These are phyloP conservation scores for Ceratonia siliqua DNA, from an alignment of 306 rosid species.

Conservation along the genomic window DNA sequence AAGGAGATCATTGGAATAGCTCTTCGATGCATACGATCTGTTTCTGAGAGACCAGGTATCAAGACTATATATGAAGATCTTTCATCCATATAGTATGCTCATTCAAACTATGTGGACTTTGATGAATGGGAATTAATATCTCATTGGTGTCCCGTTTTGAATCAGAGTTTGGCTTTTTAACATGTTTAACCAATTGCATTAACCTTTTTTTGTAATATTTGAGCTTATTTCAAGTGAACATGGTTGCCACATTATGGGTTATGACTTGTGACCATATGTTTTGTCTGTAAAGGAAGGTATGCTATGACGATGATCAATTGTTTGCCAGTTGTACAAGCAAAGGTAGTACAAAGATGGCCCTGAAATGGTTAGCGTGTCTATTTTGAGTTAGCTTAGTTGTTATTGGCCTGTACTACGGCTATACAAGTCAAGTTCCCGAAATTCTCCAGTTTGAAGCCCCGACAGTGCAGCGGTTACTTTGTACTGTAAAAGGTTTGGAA, in stretches of 20 bases:
- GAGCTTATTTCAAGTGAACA: conserved; percentile 40
- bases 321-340: conserved; percentile 22
- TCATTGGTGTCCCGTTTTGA: conserved; percentile 68
- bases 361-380: conserved; percentile 26
- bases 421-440: background rate
- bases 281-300: conserved; percentile 31
- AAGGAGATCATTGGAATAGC: conserved; percentile 90
- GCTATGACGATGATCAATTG: conserved; percentile 31
- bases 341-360: conserved; percentile 23
- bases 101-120: conserved; percentile 43
- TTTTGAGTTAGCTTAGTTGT: background rate
- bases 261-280: conserved; percentile 33
- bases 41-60: conserved; percentile 91
- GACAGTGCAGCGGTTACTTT: background rate
- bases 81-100: conserved; percentile 72
- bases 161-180: conserved; percentile 43
- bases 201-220: conserved; percentile 48
- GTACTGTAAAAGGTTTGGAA: background rate
- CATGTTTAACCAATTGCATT: conserved; percentile 41
- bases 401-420: background rate
- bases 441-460: background rate
- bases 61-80: conserved; percentile 95
- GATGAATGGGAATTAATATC: conserved; percentile 62
- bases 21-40: conserved; percentile 69
- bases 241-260: conserved; percentile 33